These are phyloP conservation scores for Hypoxylon fragiforme DNA, from an alignment of 495 filamentous ascomycete genomes.

Conservation along the genomic window DNA sequence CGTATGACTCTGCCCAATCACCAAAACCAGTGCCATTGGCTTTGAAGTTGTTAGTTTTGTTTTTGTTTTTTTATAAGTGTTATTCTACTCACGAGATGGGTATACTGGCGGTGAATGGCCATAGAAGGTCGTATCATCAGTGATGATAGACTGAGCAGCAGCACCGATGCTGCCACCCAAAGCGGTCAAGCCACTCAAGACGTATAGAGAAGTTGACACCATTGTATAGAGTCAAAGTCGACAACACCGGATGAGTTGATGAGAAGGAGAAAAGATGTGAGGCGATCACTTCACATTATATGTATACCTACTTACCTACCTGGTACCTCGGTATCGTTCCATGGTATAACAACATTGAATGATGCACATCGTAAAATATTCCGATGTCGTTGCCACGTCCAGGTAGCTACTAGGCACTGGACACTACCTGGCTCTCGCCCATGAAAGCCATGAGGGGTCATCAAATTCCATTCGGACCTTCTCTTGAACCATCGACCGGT, in stretches of 20 bases:
- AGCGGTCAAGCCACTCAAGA: constrained; percentile 40
- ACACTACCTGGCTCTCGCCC: constrained; percentile 1
- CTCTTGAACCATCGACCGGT: constrained; percentile 8
- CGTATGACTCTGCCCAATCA: constrained; percentile 53
- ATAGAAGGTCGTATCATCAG: constrained; percentile 55
- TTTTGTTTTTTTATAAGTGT: no score
- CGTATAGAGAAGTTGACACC: constrained; percentile 26
- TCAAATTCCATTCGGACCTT: constrained; percentile 20
- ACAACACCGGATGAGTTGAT: constrained; percentile 1
- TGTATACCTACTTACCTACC: no score
- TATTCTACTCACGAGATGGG: constrained; percentile 53
- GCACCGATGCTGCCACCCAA: constrained; percentile 31
- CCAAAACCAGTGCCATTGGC: constrained; percentile 48
- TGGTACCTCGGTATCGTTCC: no score
- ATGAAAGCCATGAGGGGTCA: constrained; percentile 14
- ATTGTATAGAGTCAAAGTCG: constrained; percentile 19
- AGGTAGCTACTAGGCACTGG: no score
- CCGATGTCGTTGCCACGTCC: no score
- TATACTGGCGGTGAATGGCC: constrained; percentile 61
- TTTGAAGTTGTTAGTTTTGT: constrained; percentile 72
- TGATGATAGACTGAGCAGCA: constrained; percentile 40
- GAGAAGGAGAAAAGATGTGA: constrained; percentile 1
- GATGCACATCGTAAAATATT: no score
- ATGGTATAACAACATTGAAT: no score
- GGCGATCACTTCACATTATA: constrained; percentile 7